These are phyloP conservation scores for Penicillium lagena DNA, from an alignment of 495 filamentous ascomycete genomes.

Conservation along the genomic window DNA sequence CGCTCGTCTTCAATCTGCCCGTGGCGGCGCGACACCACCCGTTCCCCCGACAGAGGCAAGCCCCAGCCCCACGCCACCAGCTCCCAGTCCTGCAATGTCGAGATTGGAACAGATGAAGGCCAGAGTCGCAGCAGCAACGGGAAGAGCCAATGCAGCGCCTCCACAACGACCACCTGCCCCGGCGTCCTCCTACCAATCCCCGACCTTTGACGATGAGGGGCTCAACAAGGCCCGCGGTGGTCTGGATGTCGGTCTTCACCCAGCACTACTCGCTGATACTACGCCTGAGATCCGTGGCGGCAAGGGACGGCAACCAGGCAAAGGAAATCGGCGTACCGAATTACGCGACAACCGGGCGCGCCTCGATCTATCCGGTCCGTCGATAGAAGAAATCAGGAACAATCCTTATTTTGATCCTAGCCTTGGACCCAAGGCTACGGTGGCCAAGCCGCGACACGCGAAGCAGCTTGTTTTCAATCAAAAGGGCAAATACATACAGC, in stretches of 20 bases:
- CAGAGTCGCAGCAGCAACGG: conserved; percentile 69
- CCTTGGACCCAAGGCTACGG: conserved; percentile 55
- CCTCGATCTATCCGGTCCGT: conserved; percentile 65
- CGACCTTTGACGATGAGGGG: conserved; percentile 41
- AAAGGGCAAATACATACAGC: conserved; percentile 94
- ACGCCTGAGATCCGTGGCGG: conserved; percentile 55
- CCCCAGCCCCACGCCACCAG: conserved; percentile 36
- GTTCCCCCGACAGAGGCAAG: conserved; percentile 23
- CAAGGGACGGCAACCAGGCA: conserved; percentile 49
- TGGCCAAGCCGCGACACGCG: conserved; percentile 56
- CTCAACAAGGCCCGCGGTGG: conserved; percentile 59
- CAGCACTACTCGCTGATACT: conserved; percentile 71
- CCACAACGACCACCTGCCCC: conserved; percentile 32
- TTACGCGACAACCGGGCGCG: conserved; percentile 45
- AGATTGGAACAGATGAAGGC: conserved; percentile 68
- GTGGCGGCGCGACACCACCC: conserved; percentile 25
- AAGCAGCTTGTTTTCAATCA: conserved; percentile 85
- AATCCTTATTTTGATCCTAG: conserved; percentile 87
- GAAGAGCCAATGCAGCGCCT: conserved; percentile 43
- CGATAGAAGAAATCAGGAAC: conserved; percentile 57
- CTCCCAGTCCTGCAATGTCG: conserved; percentile 43
- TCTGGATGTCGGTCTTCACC: conserved; percentile 84
- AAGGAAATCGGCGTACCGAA: conserved; percentile 53
- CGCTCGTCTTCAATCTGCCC: conserved; percentile 45
- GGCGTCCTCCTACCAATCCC: conserved; percentile 32